Base-by-base conservation (phyloP, 108 stramenopile species). In the Cyclostephanos invisitatus region DNA sequence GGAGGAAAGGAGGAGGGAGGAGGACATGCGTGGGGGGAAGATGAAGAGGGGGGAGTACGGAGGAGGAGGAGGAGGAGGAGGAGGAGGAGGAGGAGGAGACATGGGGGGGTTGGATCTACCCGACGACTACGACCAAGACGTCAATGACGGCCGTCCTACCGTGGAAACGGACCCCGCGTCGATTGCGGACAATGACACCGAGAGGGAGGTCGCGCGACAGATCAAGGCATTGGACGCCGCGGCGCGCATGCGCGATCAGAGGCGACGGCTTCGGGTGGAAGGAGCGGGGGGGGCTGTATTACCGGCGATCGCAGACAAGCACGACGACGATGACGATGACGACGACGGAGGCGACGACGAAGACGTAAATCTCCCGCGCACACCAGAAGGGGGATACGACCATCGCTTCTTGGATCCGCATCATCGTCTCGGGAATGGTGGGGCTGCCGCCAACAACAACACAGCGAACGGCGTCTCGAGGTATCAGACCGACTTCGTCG, bases 401-500 rank as follows among this genome's bases (percentile, higher is more conserved):
- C 12, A 61, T 64, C 59, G 29, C 17, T 32, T 27, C 1, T 14
- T 11, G n/a, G 27, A 14, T 12, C 55, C 27, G 28, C 28, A 28
- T 1, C 1, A 20, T 53, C 53, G 12, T 29, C 56, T 28, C 3
- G 28, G 17, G 42, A n/a, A n/a, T 10, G 42, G 25, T 6, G 42
- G 49, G 22, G 18, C 28, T 44, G 46, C 21, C 25, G 38, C 8
- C 46, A 9, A 60, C 36, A 38, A 42, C 42, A 25, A 17, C 29
- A n/a, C n/a, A n/a, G 12, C 20, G 37, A 18, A 53, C 64, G n/a
- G 61, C 22, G 38, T 54, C 55, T 87, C 84, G 12, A 59, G 93
- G 29, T 94, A 94, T 62, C 55, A 86, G 49, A 80, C 86, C 12
- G 93, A 94, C 61, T 94, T 94, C 75, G 75, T 94, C 3, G 93